Base-by-base conservation (phyloP, 2,329 filamentous ascomycete species). In the Claviceps capensis region DNA sequence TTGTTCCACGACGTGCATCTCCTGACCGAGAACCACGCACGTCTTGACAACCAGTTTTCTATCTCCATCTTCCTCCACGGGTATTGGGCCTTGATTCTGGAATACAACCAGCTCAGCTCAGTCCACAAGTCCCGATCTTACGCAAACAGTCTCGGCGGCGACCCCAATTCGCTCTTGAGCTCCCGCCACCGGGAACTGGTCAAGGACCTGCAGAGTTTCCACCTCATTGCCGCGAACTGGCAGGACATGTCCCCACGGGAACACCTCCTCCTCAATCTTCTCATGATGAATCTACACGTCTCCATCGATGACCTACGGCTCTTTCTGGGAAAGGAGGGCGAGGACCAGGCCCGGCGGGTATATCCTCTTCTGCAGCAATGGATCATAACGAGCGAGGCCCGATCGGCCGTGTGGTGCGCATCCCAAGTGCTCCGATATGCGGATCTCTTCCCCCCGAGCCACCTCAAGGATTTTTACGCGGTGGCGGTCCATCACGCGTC, bases 401-500 rank as follows among this genome's bases (percentile, higher is more conserved):
- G 81, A 30, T 75, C 77, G 54, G 78, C 82, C 9, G 62, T 86
- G 1, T 86, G 79, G 76, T 81, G 83, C 57, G 83, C 84, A 1
- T 83, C 81, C 0, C 84, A 86, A 62, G 73, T 85, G 1, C 62
- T 87, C 5, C 75, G 80, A 7, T 75, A 77, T 42, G 82, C 81
- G 2, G 77, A 74, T 59, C 54, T 67, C 47, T 76, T 82, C 47
- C 73, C 78, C 0, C 62, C 68, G 1, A 72, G 74, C 0, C 70
- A 76, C 11, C 64, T 86, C 3, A 77, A 79, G 44, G 80, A 83
- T 55, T 86, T 87, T 61, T 78, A 80, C 55, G 82, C 83, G 0
- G 77, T 87, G 6, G 80, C 78, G 0, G 74, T 86, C 0, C 85
- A 86, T 60, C 83, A 87, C 61, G 82, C 81, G 4, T 74, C 77